phyloP scores from a whole-genome alignment of 768 basidiomycete genomes.

The Chalciporus pseudorubinellus region DNA sequence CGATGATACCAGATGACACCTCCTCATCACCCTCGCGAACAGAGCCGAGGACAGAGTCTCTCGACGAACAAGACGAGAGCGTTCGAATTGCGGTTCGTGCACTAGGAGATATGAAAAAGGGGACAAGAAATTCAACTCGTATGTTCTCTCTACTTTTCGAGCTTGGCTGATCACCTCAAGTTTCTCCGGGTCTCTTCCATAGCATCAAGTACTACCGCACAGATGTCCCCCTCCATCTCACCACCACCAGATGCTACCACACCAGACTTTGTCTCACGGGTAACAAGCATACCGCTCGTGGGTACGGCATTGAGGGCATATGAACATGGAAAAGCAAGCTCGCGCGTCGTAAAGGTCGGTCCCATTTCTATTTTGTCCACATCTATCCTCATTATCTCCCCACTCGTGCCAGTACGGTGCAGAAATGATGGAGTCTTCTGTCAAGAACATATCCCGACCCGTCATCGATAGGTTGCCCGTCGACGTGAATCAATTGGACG shows the following conservation, averaged over 20 bases:
- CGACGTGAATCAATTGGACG: constrained; percentile 71
- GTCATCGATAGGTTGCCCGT: constrained; percentile 80
- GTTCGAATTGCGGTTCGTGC: constrained; percentile 78
- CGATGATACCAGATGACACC: constrained; percentile 15
- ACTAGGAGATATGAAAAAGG: constrained; percentile 73
- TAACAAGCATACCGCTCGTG: constrained; percentile 70
- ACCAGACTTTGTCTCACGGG: constrained; percentile 47
- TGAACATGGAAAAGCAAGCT: constrained; percentile 80
- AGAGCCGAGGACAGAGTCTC: constrained; percentile 12
- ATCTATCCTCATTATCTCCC: constrained; percentile 8
- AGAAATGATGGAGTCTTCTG: constrained; percentile 82
- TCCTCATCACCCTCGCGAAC: constrained; percentile 13
- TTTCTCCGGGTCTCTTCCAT: not conserved
- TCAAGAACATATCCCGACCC: constrained; percentile 76
- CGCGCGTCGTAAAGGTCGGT: constrained; percentile 78
- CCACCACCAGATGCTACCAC: constrained; percentile 9
- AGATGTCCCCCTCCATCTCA: constrained; percentile 12
- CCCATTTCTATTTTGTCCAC: not conserved
- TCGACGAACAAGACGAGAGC: constrained; percentile 66
- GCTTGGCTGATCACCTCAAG: not conserved
- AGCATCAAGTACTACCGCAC: constrained; percentile 13
- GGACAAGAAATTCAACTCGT: constrained; percentile 22
- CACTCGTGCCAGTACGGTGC: constrained; percentile 67
- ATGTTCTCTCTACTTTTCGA: constrained; percentile 8
- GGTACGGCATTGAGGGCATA: constrained; percentile 71